These are phyloP conservation scores for Mucor mucedo DNA, from an alignment of 371 early-diverging fungal species.

Conservation along the genomic window DNA sequence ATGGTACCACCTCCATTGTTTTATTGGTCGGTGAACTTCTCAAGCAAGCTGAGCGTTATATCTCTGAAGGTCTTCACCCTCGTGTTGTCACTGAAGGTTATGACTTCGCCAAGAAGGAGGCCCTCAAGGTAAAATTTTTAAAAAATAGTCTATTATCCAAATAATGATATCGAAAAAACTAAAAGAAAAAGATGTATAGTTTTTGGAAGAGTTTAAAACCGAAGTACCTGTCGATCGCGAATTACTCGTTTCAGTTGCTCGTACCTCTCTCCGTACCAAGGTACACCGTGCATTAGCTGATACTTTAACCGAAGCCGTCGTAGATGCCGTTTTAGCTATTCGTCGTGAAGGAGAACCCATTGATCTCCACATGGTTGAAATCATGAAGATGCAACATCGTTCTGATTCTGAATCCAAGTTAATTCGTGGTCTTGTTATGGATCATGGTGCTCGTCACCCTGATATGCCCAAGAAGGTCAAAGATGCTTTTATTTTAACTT, in stretches of 20 bases:
- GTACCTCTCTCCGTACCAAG: slow-evolving; percentile 97
- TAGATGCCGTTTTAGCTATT: slow-evolving; percentile 95
- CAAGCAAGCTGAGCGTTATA: slow-evolving; percentile 94
- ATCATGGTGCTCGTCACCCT: slow-evolving; percentile 99
- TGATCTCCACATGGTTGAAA: slow-evolving; percentile 99
- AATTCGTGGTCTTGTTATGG: slow-evolving; percentile 98
- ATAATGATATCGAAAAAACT: neutral
- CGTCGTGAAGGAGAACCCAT: slow-evolving; percentile 81
- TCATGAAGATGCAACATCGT: slow-evolving; percentile 99
- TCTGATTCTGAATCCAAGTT: slow-evolving; percentile 94
- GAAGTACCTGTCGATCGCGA: slow-evolving; percentile 87
- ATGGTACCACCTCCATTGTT: slow-evolving; percentile 98
- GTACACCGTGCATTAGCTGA: slow-evolving; percentile 91
- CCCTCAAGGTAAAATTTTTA: slow-evolving; percentile 69
- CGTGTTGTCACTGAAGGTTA: slow-evolving; percentile 97
- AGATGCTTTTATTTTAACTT: slow-evolving; percentile 93
- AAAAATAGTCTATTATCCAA: neutral
- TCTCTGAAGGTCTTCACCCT: slow-evolving; percentile 98
- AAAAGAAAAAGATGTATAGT: slow-evolving; percentile 50
- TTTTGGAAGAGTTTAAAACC: slow-evolving; percentile 87
- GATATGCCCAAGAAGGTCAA: slow-evolving; percentile 98
- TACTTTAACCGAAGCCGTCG: slow-evolving; percentile 92
- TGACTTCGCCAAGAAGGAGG: slow-evolving; percentile 94
- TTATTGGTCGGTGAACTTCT: slow-evolving; percentile 96
- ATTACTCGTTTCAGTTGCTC: slow-evolving; percentile 89